Conservation (phyloP, 306 rosid species). For the Betula pendula region DNA sequence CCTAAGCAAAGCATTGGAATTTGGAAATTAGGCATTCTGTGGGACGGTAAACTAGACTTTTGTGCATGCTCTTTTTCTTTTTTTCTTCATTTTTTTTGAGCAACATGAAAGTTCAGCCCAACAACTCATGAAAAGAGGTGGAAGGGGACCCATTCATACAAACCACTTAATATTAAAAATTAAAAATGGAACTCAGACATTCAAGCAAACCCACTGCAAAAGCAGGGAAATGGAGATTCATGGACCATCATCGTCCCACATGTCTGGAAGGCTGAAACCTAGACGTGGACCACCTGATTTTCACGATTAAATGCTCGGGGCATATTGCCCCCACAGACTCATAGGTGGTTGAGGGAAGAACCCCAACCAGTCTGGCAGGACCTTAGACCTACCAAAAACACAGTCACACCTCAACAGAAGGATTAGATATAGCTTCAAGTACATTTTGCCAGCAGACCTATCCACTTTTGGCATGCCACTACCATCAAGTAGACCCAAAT, state of each 20-base stretch:
- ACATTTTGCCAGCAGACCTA: constrained; percentile 19
- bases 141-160: neutral
- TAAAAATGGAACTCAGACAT: neutral
- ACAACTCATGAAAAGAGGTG: neutral
- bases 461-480: constrained; percentile 12
- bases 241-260: neutral
- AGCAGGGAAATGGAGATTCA: neutral
- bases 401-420: constrained; percentile 31
- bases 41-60: neutral
- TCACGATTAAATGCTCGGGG: constrained; percentile 6
- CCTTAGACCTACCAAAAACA: constrained; percentile 24
- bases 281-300: constrained; percentile 18
- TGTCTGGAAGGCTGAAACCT: neutral
- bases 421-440: constrained; percentile 25
- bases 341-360: constrained; percentile 18
- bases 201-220: neutral
- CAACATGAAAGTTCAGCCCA: neutral
- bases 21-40: neutral
- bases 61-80: neutral
- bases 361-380: constrained; percentile 38
- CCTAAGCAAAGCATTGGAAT: neutral
- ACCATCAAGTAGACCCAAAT: constrained; percentile 20
- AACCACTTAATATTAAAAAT: neutral
- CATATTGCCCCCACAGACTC: constrained; percentile 7
- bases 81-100: too few species aligned